Conservation (phyloP, 1,139 yeast species). For the Candida sanyaensis region DNA sequence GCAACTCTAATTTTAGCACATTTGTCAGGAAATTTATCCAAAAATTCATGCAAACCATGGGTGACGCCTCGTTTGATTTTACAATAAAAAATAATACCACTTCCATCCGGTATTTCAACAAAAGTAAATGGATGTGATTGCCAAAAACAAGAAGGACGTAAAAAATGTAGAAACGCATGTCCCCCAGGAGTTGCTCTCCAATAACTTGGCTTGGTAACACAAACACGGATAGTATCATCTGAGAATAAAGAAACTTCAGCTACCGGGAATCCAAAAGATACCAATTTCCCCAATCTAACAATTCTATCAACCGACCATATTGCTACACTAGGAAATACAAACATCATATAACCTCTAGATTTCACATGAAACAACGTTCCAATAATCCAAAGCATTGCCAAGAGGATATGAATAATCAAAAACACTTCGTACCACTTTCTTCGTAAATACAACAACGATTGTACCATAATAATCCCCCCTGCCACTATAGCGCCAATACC, state of each 20-base stretch:
- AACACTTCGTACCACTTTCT: slow-evolving; percentile 47
- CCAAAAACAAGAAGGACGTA: slow-evolving; percentile 38
- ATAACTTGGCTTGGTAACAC: slow-evolving; percentile 38
- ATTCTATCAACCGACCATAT: slow-evolving; percentile 49
- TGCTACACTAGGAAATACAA: slow-evolving; percentile 38
- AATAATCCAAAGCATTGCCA: slow-evolving; percentile 42
- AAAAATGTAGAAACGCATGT: slow-evolving; percentile 53
- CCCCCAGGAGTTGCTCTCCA: slow-evolving; percentile 53
- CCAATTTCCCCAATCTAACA: slow-evolving; percentile 35
- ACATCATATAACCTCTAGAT: slow-evolving; percentile 40
- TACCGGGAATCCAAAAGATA: slow-evolving; percentile 42
- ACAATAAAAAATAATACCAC: slow-evolving; percentile 28
- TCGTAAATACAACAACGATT: slow-evolving; percentile 42
- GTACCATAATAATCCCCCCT: slow-evolving; percentile 39
- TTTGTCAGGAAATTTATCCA: slow-evolving; percentile 27
- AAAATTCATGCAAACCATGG: slow-evolving; percentile 28
- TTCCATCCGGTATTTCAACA: slow-evolving; percentile 23
- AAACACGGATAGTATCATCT: slow-evolving; percentile 42
- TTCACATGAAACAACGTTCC: slow-evolving; percentile 48
- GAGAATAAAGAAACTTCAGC: slow-evolving; percentile 50
- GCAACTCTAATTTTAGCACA: slow-evolving; percentile 34
- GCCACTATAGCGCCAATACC: slow-evolving; percentile 33
- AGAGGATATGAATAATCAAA: slow-evolving; percentile 39
- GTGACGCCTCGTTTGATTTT: slow-evolving; percentile 45
- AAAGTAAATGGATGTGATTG: slow-evolving; percentile 49